Evolutionary conservation across 768 basidiomycete species (phyloP), one percentile per base, ranked within the genome.

Genomic region (Cystofilobasidium bisporidii): DNA sequence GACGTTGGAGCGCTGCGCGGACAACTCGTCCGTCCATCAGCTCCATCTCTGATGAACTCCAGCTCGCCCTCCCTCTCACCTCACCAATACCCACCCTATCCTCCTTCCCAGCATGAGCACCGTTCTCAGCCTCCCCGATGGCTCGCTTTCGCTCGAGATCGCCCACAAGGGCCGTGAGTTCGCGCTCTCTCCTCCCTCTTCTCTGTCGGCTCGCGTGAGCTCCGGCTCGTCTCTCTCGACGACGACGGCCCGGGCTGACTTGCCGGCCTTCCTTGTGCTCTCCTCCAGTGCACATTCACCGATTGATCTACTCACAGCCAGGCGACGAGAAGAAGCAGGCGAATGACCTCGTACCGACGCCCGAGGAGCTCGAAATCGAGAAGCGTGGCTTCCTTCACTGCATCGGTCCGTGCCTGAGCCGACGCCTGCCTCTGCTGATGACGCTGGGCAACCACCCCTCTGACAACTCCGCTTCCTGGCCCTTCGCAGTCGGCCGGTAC

Each of bases 371-470:
- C 15, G 57, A 59, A 57, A 48, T 36, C 47, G 53, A 43, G 36
- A 55, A 41, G 28, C 33, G 63, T 14, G 22, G 53, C 50, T 68
- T 68, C 61, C 48, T 57, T 28, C 67, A 68, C 36, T 68, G 67
- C 32, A 38, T 68, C 43, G 57, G 65, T 66, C 38, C 57, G 65
- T 55, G n/a, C n/a, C 40, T 40, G 11, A 11, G 26, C 24, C 28
- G 3, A 24, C 48, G 22, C 26, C 36, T 24, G 36, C 40, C 62
- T 63, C 38, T 32, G 22, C n/a, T 33, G 20, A 18, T 2, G 14
- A 28, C 28, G 5, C 47, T n/a, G n/a, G n/a, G n/a, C n/a, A n/a
- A n/a, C n/a, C n/a, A n/a, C n/a, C n/a, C n/a, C n/a, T n/a, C 30
- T 53, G 24, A 32, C 20, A 6, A 8, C 53, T 38, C 14, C n/a